Percentiles rank a stretch among this genome's conserved stretches.
Conservation (phyloP, 1,284 basidiomycete genomes). For the Stygiomarasmius scandens region DNA sequence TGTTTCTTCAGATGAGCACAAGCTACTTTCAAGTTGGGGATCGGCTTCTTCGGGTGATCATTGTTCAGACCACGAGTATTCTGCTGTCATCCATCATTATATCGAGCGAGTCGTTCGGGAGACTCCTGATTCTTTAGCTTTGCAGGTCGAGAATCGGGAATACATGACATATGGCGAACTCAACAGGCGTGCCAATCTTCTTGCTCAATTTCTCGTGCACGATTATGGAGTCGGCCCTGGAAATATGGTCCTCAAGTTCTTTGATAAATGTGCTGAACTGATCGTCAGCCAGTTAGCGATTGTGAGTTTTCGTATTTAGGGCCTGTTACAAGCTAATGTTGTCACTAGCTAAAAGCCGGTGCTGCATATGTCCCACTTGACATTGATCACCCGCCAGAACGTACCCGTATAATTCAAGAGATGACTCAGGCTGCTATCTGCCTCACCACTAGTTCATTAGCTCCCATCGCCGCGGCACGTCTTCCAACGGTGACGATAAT, state of each 20-base stretch:
- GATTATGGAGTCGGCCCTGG: constrained; percentile 3
- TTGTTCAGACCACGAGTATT: constrained; percentile 1
- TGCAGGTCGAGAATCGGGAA: background rate
- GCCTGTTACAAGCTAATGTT: no score
- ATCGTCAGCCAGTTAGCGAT: constrained; percentile 14
- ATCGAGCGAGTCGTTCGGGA: constrained; percentile 2
- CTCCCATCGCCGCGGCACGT: no score
- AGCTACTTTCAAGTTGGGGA: background rate
- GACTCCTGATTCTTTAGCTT: constrained; percentile 1
- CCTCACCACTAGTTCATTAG: no score
- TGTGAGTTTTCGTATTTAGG: constrained; percentile 4
- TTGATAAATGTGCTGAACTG: constrained; percentile 1
- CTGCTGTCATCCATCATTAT: constrained; percentile 3
- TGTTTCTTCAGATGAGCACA: background rate
- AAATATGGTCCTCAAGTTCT: constrained; percentile 6
- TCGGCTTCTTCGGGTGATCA: background rate
- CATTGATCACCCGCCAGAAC: constrained; percentile 6
- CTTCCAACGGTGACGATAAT: no score
- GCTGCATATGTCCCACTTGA: constrained; percentile 14
- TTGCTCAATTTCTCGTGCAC: constrained; percentile 1
- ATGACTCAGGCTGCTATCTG: no score
- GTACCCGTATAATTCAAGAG: no score
- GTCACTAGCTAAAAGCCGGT: constrained; percentile 11
- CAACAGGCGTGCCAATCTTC: background rate
- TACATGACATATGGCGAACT: constrained; percentile 6